Evolutionary conservation across 2,329 filamentous ascomycete genomes (phyloP), one percentile per base, ranked within the genome.

Genomic region (Juglanconis sp.): DNA sequence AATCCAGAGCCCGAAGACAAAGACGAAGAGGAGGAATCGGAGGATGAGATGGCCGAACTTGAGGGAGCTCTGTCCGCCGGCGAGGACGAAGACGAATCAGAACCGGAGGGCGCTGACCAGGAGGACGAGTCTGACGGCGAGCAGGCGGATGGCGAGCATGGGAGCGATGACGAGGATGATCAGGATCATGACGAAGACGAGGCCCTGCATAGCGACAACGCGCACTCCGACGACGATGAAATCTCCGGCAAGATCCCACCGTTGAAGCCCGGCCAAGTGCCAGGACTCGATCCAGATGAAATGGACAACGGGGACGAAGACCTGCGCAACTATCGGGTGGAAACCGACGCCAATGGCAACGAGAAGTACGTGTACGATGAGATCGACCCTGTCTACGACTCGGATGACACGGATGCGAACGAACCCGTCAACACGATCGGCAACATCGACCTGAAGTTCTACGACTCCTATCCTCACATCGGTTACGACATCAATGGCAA

Each of bases 401-500:
- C 93, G 1, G 96, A 99, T 76, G 94, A 97, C 71, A 90, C 90
- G 3, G 94, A 97, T 72, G 88, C 87, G 3, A 86, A 89, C 63
- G 89, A 86, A 59, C 85, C 88, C 34, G 82, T 81, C 55, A 99
- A 99, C 77, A 98, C 95, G 0, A 97, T 99, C 69, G 96, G 95
- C 67, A 83, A 98, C 72, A 99, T 99, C 62, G 91, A 93, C 5
- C 79, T 98, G 53, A 89, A 90, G 3, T 98, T 96, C 77, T 99
- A 99, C 79, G 95, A 99, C 73, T 90, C 91, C 40, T 99, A 97
- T 72, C 95, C 95, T 54, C 95, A 99, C 73, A 97, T 99, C 72
- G 95, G 95, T 62, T 99, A 99, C 77, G 91, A 97, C 69, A 98
- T 99, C 78, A 96, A 99, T 74, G 95, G 95, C 74, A 97, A 96